Evolutionary conservation across 257 asterid genomes (phyloP).

Genomic region (Solanum pinnatisectum): DNA sequence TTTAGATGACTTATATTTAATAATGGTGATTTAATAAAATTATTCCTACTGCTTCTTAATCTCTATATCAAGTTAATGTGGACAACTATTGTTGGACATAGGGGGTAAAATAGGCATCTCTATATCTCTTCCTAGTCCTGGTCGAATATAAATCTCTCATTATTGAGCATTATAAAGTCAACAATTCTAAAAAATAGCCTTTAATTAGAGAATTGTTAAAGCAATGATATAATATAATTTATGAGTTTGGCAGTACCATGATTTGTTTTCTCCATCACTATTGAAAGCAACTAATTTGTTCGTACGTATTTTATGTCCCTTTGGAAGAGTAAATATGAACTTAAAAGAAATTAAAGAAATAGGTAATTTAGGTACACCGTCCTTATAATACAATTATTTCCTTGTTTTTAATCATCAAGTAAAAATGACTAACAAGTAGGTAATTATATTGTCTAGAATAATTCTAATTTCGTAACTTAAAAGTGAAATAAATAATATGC

Average conservation of each 20-base stretch:
- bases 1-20: neutral
- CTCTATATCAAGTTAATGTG: neutral
- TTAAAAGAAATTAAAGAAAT: neutral
- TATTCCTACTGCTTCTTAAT: neutral
- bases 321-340: neutral
- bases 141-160: neutral
- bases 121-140: neutral
- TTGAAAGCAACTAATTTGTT: neutral
- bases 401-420: neutral
- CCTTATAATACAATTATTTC: neutral
- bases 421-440: neutral
- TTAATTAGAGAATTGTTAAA: neutral
- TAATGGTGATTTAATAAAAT: too few relatives aligned
- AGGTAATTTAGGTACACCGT: neutral
- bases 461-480: neutral
- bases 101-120: neutral
- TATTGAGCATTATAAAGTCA: neutral
- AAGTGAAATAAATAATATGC: neutral
- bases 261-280: neutral
- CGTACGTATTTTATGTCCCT: neutral
- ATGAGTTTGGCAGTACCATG: neutral
- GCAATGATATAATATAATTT: neutral
- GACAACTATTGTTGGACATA: too few relatives aligned
- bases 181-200: neutral
- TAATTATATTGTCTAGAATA: neutral